Evolutionary conservation across 208 protist genomes (phyloP), one percentile per base, ranked within the genome.

Genomic region (Leishmania major): DNA sequence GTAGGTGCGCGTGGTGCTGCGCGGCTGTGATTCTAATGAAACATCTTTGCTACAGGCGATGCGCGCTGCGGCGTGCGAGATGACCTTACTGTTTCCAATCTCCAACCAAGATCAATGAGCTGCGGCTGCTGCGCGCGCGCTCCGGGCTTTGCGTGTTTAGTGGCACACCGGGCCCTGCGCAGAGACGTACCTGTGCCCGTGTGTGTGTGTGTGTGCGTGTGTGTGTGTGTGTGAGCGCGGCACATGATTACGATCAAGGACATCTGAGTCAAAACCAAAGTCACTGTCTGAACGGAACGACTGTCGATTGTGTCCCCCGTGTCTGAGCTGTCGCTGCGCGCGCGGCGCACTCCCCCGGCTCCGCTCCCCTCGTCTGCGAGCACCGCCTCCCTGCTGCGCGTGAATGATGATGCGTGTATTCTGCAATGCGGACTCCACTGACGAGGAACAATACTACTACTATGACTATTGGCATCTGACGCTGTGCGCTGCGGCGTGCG

Each of bases 401-500:
- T 77, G 72, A 71, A 70, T 84, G 78, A 88, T 82, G 85, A 82
- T 81, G 64, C 47, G 62, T 76, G 76, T 84, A 82, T 82, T 86
- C 83, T 83, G 74, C 73, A 84, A 84, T 84, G n/a, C 81, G 59
- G 81, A 84, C 55, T 47, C 57, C 15, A 66, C 60, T 76, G 77
- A 85, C 72, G 82, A 81, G 43, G 55, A 80, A 43, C 75, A 85
- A 81, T 79, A 84, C 74, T 75, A 84, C 69, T 78, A 81, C 77
- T 79, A 86, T 86, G 82, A 86, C 82, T 86, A 86, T 77, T 77
- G 82, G 82, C 82, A 86, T 86, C 82, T 86, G 82, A 86, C 67
- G 75, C 66, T 55, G 55, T 40, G 35, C 37, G 76, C 37, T 40
- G 59, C 5, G 37, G 28, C 15, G 71, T 43, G 71, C 31, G 28